Evolutionary conservation across 805 yeast genomes (phyloP).

Genomic region (Candida hungchunana): DNA sequence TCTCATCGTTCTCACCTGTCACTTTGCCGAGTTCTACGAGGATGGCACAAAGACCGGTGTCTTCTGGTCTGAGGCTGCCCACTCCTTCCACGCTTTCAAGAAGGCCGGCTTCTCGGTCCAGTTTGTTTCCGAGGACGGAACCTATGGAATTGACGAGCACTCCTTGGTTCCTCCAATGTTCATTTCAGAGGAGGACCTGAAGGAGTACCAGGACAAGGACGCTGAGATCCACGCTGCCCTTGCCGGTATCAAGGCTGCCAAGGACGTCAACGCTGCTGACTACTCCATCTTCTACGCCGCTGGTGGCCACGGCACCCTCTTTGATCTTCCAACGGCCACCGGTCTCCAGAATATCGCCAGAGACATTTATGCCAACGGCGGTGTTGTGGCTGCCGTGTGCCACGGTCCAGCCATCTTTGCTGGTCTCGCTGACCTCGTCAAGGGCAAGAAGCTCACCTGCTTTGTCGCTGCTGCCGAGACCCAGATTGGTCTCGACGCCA

Average conservation of each 20-base stretch:
- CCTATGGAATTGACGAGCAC: conserved; percentile 54
- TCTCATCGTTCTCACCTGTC: conserved; percentile 40
- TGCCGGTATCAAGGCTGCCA: conserved; percentile 39
- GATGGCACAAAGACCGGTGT: conserved; percentile 62
- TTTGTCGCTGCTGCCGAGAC: conserved; percentile 54
- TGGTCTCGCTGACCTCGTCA: conserved; percentile 42
- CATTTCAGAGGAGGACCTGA: conserved; percentile 41
- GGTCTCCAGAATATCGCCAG: conserved; percentile 42
- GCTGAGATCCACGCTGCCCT: conserved; percentile 39
- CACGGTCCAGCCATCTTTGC: conserved; percentile 63
- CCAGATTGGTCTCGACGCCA: conserved; percentile 8
- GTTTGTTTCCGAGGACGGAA: conserved; percentile 56
- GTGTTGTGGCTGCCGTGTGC: conserved; percentile 61
- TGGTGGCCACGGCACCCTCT: conserved; percentile 62
- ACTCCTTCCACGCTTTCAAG: conserved; percentile 48
- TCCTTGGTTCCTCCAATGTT: conserved; percentile 38
- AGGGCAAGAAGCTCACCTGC: conserved; percentile 57
- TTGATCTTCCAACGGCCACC: conserved; percentile 52
- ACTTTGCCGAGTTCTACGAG: conserved; percentile 44
- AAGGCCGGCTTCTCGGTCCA: conserved; percentile 49
- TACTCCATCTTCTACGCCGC: conserved; percentile 56
- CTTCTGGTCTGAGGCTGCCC: conserved; percentile 53
- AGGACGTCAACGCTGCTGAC: conserved; percentile 44
- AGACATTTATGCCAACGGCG: conserved; percentile 45
- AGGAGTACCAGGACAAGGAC: conserved; percentile 33